A percentile compares a stretch with the other conserved stretches of the same genome.
Conservation (phyloP, 805 yeast species). For the Pichia kluyveri region DNA sequence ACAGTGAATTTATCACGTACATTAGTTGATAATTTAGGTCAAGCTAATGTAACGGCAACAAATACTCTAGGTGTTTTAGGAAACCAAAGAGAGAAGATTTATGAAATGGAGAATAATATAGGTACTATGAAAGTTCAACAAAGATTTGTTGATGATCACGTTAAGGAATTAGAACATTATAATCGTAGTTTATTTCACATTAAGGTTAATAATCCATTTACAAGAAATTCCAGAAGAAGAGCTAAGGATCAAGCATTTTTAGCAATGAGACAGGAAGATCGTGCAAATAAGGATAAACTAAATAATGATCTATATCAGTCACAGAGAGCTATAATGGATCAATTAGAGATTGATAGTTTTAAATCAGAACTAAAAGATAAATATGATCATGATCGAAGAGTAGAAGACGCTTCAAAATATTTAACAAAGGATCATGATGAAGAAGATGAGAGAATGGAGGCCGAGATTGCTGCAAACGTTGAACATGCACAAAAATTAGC, state of each 20-base stretch:
- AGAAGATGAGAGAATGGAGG: constrained; percentile 89
- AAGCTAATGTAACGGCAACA: constrained; percentile 64
- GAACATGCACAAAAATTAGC: constrained; percentile 68
- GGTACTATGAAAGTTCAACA: constrained; percentile 76
- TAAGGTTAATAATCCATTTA: constrained; percentile 82
- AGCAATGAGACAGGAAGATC: constrained; percentile 31
- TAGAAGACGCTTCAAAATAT: constrained; percentile 56
- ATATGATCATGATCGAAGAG: constrained; percentile 42
- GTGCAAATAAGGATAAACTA: constrained; percentile 21
- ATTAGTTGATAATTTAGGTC: constrained; percentile 61
- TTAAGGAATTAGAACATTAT: constrained; percentile 65
- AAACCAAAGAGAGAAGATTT: constrained; percentile 81
- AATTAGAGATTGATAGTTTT: constrained; percentile 32
- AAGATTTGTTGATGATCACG: constrained; percentile 72
- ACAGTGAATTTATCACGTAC: constrained; percentile 80
- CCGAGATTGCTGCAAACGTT: constrained; percentile 75
- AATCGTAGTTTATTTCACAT: constrained; percentile 80
- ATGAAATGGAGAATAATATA: constrained; percentile 56
- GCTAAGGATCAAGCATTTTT: constrained; percentile 66
- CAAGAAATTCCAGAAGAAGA: constrained; percentile 63
- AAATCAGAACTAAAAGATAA: constrained; percentile 29
- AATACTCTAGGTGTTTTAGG: constrained; percentile 91
- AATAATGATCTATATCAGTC: constrained; percentile 20
- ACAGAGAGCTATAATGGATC: constrained; percentile 29
- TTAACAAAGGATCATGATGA: constrained; percentile 76